Evolutionary conservation across 2,329 filamentous ascomycete genomes (phyloP).

Genomic region (Fusarium verrucosum): DNA sequence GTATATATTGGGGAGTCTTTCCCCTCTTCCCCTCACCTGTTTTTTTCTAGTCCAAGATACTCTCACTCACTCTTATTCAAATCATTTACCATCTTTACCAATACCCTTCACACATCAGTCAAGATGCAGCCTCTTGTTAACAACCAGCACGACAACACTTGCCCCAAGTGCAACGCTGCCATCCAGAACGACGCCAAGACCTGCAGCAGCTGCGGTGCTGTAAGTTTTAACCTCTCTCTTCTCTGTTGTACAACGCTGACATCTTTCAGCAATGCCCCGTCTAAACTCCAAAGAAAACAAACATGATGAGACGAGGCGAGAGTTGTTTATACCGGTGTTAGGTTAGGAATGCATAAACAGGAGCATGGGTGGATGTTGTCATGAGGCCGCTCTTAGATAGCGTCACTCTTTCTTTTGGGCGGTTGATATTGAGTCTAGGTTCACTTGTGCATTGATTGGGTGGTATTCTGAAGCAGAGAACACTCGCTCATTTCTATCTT

Average conservation of each 20-base stretch:
- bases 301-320: slow-evolving; percentile 23
- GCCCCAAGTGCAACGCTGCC: slow-evolving; percentile 66
- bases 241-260: slow-evolving; percentile 4
- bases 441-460: not conserved
- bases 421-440: not conserved
- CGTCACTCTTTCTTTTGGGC: slow-evolving; percentile 33
- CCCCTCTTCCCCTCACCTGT: not conserved
- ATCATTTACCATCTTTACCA: not conserved
- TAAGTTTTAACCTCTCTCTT: slow-evolving; percentile 50
- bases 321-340: slow-evolving; percentile 13
- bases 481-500: slow-evolving; percentile 21
- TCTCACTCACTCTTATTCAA: too few species aligned
- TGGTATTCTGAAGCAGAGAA: slow-evolving; percentile 4
- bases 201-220: slow-evolving; percentile 66
- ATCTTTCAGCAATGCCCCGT: slow-evolving; percentile 41
- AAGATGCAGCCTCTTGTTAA: slow-evolving; percentile 51
- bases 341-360: slow-evolving; percentile 21
- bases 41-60: too few species aligned
- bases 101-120: not conserved
- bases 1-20: slow-evolving; percentile 5
- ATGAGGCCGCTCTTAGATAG: slow-evolving; percentile 23
- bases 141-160: slow-evolving; percentile 53
- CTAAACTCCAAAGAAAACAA: slow-evolving; percentile 27
- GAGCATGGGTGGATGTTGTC: slow-evolving; percentile 20
- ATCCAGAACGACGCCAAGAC: slow-evolving; percentile 60